Evolutionary conservation across 2,329 filamentous ascomycete genomes (phyloP), one percentile per base, ranked within the genome.

Genomic region (Hymenotorrendiella dingleyae): DNA sequence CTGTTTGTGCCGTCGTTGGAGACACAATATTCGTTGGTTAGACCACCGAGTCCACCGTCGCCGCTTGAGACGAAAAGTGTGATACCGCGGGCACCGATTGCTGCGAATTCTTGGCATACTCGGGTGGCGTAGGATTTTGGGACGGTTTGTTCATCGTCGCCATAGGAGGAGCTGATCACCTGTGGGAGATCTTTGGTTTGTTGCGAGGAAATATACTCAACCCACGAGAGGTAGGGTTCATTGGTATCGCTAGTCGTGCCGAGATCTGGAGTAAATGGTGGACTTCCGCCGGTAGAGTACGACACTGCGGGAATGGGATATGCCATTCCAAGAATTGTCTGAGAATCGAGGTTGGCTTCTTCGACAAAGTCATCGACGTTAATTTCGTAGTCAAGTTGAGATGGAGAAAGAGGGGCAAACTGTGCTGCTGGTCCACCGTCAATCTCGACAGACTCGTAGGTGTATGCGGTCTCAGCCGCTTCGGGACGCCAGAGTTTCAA

Each of bases 331-430:
- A 75, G 55, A 12, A 78, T 72, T 8, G 72, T 67, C 55, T 79
- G 67, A 6, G 72, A 68, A 49, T 81, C 76, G 12, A 81, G 65
- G 44, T 79, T 76, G 16, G 71, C 76, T 54, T 82, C 78, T 6
- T 40, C 22, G 21, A n/a, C n/a, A n/a, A n/a, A n/a, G n/a, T n/a
- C n/a, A n/a, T n/a, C n/a, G 43, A 46, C 33, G 42, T n/a, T n/a
- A n/a, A n/a, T 54, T 1, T 47, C 50, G 11, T 42, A 39, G 4
- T 32, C 37, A 6, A 40, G 21, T 29, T 48, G 39, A 4, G 12
- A 19, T 11, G 38, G 12, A 17, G 16, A 43, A 12, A 40, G 14
- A 17, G 35, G 44, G 6, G 29, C 35, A 28, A 42, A 23, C 37
- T 48, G 38, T 23, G 17, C 22, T 23, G 17, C 22, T 20, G 40